A percentile compares a stretch with the other conserved stretches of the same genome.
phyloP scores from a whole-genome alignment of 2,329 filamentous ascomycete species.

The Alternaria viburni region DNA sequence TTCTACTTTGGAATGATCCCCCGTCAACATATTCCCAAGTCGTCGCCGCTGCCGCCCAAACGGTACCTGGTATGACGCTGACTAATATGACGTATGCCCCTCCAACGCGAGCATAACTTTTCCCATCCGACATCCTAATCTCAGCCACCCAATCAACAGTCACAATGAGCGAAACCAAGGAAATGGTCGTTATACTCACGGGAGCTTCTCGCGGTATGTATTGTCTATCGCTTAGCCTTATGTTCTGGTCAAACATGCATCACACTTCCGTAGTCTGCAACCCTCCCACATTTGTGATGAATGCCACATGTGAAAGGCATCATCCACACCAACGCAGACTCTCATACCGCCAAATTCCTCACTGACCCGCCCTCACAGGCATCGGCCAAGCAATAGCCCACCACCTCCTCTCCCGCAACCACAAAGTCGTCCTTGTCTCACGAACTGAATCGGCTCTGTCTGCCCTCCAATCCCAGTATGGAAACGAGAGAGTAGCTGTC shows the following conservation, averaged over 20 bases:
- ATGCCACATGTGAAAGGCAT: not conserved
- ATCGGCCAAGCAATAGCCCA: constrained; percentile 68
- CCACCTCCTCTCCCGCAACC: constrained; percentile 61
- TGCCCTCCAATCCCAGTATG: constrained; percentile 51
- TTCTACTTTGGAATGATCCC: no score
- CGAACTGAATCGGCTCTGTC: constrained; percentile 61
- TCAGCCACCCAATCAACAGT: not conserved
- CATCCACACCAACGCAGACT: not conserved
- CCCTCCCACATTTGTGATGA: not conserved
- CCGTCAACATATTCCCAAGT: no score
- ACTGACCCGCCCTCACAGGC: constrained; percentile 46
- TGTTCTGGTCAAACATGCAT: not conserved
- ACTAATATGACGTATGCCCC: constrained; percentile 22
- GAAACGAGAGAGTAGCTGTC: constrained; percentile 60
- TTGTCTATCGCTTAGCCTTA: not conserved
- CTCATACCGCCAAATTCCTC: not conserved
- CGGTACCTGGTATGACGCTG: no score
- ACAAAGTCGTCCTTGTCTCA: constrained; percentile 65
- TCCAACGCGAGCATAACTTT: not conserved
- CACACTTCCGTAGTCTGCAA: not conserved
- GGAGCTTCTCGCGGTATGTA: constrained; percentile 66
- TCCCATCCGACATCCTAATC: not conserved
- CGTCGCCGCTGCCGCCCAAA: no score
- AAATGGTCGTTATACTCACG: constrained; percentile 61
- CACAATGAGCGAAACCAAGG: constrained; percentile 35